Conservation (phyloP, 2,329 filamentous ascomycete species). For the Knoxdaviesia capensis region DNA sequence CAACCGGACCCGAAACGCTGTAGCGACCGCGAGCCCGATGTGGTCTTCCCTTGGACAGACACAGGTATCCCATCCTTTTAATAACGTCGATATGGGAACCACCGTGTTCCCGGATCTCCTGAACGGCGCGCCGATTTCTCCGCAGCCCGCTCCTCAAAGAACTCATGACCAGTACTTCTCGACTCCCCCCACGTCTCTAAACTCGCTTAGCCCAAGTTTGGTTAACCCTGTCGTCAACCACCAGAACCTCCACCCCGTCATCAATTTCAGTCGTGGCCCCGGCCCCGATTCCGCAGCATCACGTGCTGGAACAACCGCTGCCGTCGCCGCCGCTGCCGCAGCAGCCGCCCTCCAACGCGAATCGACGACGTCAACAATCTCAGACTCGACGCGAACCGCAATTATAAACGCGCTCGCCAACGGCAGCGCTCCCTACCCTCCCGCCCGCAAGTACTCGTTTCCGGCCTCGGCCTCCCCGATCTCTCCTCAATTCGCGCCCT, state of each 20-base stretch:
- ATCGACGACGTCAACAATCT: constrained; percentile 42
- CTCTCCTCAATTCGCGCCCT: constrained; percentile 28
- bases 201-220: constrained; percentile 50
- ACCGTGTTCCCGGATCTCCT: constrained; percentile 62
- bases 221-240: constrained; percentile 46
- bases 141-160: constrained; percentile 52
- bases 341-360: constrained; percentile 32
- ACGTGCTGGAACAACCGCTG: too few species aligned
- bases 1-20: constrained; percentile 34
- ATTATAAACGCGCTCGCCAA: constrained; percentile 39
- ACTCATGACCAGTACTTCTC: constrained; percentile 60
- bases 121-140: constrained; percentile 52
- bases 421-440: constrained; percentile 21
- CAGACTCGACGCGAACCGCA: constrained; percentile 40
- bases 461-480: constrained; percentile 32
- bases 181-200: constrained; percentile 55
- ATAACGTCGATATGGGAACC: constrained; percentile 48
- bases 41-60: constrained; percentile 55
- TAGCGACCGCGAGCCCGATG: constrained; percentile 31
- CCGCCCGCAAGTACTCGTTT: constrained; percentile 42
- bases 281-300: too few species aligned
- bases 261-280: constrained; percentile 29
- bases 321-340: constrained; percentile 8
- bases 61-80: constrained; percentile 47
- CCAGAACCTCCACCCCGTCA: constrained; percentile 51